phyloP scores from a whole-genome alignment of 768 basidiomycete genomes.

The Rhodotorula babjevae region DNA sequence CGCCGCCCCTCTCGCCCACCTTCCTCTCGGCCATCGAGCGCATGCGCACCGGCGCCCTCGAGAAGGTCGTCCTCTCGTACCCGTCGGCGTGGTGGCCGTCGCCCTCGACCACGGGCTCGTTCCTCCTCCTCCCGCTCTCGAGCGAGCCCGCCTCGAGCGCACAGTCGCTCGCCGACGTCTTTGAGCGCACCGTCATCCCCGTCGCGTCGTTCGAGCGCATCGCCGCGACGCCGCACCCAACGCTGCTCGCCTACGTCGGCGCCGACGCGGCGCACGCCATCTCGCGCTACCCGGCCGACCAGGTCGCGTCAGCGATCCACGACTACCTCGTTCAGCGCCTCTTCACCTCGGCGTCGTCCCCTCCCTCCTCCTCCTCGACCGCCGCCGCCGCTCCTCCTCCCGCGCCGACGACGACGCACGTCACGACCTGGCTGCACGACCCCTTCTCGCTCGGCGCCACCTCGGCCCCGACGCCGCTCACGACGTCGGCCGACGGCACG shows the following conservation, averaged over 20 bases:
- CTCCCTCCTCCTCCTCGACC: too few species aligned
- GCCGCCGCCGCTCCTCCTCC: too few species aligned
- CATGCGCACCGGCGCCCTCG: conserved; percentile 42
- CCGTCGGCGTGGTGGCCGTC: conserved; percentile 43
- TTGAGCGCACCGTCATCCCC: conserved; percentile 20
- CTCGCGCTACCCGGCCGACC: conserved; percentile 7
- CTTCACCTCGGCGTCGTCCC: background rate
- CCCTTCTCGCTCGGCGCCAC: conserved; percentile 48
- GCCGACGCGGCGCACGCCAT: conserved; percentile 22
- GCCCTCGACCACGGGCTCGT: conserved; percentile 13
- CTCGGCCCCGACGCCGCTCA: conserved; percentile 45
- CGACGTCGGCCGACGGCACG: conserved; percentile 20
- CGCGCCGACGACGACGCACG: conserved; percentile 13
- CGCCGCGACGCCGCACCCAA: conserved; percentile 26
- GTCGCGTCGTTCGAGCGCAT: conserved; percentile 32
- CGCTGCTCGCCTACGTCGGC: conserved; percentile 42
- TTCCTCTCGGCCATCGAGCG: conserved; percentile 28
- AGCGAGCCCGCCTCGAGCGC: background rate
- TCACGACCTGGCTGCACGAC: conserved; percentile 48
- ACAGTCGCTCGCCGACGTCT: conserved; percentile 15
- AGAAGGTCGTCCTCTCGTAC: conserved; percentile 44
- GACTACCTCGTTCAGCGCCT: conserved; percentile 30
- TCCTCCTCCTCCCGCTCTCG: conserved; percentile 38
- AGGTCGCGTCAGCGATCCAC: conserved; percentile 29
- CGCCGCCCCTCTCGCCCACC: conserved; percentile 34